Conservation (phyloP, 2,329 filamentous ascomycete species). For the Sclerotinia subarctica region DNA sequence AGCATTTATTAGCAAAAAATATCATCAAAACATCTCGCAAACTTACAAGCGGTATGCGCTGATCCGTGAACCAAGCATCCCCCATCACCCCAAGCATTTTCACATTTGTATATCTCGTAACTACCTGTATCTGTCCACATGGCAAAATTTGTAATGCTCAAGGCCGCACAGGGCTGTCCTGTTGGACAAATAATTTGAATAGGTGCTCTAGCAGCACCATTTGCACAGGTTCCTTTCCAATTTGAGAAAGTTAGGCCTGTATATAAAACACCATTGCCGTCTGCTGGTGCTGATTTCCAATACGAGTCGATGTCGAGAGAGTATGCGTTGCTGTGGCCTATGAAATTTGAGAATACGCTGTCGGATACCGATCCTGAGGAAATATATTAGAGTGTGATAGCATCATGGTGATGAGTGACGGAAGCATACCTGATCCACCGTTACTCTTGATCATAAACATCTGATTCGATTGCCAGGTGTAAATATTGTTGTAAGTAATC, state of each 20-base stretch:
- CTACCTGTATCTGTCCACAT: constrained; percentile 38
- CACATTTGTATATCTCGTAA: constrained; percentile 17
- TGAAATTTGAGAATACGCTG: constrained; percentile 55
- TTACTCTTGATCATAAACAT: constrained; percentile 63
- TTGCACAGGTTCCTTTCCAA: constrained; percentile 50
- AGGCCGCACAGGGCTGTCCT: constrained; percentile 34
- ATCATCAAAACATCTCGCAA: not conserved
- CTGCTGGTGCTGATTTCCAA: constrained; percentile 47
- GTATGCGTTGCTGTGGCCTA: constrained; percentile 58
- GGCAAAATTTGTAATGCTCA: constrained; percentile 39
- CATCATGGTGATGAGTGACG: not conserved
- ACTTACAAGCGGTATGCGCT: constrained; percentile 19
- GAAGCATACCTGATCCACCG: constrained; percentile 43
- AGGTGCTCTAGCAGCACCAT: constrained; percentile 37
- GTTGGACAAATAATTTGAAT: constrained; percentile 39
- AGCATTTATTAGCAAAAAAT: not conserved
- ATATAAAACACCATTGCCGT: constrained; percentile 52
- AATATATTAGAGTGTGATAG: constrained; percentile 22
- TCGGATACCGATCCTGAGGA: constrained; percentile 48
- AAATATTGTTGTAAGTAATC: constrained; percentile 53
- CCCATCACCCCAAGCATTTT: constrained; percentile 21
- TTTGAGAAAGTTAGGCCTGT: constrained; percentile 52
- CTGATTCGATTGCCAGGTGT: constrained; percentile 45
- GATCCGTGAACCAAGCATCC: constrained; percentile 14
- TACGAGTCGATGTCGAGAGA: constrained; percentile 54